Conservation (phyloP, 1,284 basidiomycete species). For the Moesziomyces aphidis region DNA sequence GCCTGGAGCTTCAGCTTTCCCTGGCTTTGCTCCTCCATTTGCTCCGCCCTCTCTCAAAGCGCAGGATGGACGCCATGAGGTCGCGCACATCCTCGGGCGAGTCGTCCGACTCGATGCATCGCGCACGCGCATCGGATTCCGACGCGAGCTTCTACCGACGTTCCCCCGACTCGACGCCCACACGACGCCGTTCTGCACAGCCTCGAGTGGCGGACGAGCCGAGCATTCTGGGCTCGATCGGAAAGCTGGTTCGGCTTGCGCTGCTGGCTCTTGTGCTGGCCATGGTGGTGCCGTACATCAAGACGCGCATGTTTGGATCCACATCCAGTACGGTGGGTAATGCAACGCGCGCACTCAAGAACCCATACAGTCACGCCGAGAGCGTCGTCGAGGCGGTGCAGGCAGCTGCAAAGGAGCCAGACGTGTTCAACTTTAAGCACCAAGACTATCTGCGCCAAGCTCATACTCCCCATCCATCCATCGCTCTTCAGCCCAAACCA, state of each 20-base stretch:
- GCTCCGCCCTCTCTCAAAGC: too few species aligned
- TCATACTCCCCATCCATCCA: too few species aligned
- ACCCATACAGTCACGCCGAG: conserved; percentile 1
- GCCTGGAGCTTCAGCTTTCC: neutral
- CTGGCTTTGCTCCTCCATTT: neutral
- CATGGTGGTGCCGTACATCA: conserved; percentile 22
- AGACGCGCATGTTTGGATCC: conserved; percentile 6
- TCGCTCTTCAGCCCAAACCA: too few species aligned
- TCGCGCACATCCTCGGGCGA: neutral
- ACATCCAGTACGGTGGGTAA: neutral
- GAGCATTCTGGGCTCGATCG: conserved; percentile 4
- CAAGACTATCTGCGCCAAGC: conserved; percentile 21
- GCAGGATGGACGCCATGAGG: neutral
- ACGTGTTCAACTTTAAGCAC: conserved; percentile 45
- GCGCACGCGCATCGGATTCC: neutral
- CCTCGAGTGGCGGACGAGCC: conserved; percentile 1
- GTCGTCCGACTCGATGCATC: neutral
- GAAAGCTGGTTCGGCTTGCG: conserved; percentile 22
- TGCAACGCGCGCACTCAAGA: neutral
- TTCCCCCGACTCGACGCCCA: neutral
- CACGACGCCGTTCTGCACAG: neutral
- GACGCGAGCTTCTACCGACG: neutral
- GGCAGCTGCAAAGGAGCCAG: conserved; percentile 3
- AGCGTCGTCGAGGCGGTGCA: neutral
- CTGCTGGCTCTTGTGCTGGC: conserved; percentile 20